Base-by-base conservation (phyloP, 2,329 filamentous ascomycete genomes). In the Ilyonectria destructans region DNA sequence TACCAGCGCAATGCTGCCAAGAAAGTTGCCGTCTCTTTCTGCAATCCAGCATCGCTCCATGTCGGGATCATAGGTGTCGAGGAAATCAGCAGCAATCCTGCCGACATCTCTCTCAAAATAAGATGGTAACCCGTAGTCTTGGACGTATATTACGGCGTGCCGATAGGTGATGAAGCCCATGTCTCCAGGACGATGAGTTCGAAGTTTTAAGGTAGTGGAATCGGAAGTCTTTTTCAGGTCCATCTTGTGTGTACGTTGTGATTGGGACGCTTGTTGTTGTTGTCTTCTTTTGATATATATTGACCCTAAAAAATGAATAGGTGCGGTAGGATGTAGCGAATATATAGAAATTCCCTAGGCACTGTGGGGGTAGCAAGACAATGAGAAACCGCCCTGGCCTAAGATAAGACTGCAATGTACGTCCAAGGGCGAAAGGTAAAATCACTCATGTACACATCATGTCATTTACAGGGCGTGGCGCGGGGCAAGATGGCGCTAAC, bases 21-120 rank as follows among this genome's bases (percentile, higher is more conserved):
- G 51, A 40, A 79, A 79, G 5, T 69, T 26, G 4, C 58, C 71
- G 5, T 68, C 67, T 4, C 56, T 63, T 52, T 79, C 77, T 0
- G 74, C 76, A 12, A 78, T 76, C 77, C 77, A 79, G 64, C 73
- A 75, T 2, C 70, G 73, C n/a, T 78, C 77, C n/a, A 13, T 31
- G 9, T 43, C 40, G 2, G 72, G 67, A 26, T 78, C 68, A 59
- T 70, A 71, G 15, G 72, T 73, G 13, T 69, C 62, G 35, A 77
- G 48, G 52, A 78, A 78, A 21, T 77, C 75, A 9, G 74, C 72
- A 6, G 69, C 66, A 8, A 76, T 76, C 15, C 65, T 67, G 13
- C 69, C 69, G 4, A 77, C 65, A 12, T 71, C 51, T 4, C 72
- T 70, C 33, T 79, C 77, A 37, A 77, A 76, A 1, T 31, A 2